Evolutionary conservation across 2,329 filamentous ascomycete species (phyloP).

Genomic region (Immersiporthe knoxdaviesiana): DNA sequence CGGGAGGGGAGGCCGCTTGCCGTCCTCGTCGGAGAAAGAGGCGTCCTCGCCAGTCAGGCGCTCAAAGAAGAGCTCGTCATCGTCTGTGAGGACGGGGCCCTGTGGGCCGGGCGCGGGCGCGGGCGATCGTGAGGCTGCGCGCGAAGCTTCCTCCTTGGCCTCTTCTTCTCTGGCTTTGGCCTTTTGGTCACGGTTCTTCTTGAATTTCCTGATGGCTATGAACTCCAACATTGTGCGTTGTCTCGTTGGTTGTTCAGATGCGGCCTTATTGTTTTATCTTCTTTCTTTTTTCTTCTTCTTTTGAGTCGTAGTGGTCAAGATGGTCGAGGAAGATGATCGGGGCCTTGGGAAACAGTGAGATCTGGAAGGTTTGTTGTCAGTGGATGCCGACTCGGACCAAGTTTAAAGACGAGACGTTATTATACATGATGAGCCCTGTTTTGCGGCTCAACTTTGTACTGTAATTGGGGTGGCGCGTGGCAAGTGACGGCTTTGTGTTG

Average conservation of each 20-base stretch:
- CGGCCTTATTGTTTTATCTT: no score
- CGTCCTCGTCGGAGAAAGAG: conserved; percentile 47
- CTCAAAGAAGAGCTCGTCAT: conserved; percentile 63
- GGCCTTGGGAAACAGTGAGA: background rate
- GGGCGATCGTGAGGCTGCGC: conserved; percentile 10
- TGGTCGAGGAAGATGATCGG: background rate
- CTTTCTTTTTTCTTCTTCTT: no score
- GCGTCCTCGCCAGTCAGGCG: conserved; percentile 50
- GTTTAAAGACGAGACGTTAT: background rate
- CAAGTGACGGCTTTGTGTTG: conserved; percentile 21
- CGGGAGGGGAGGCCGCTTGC: conserved; percentile 57
- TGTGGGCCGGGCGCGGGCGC: conserved; percentile 18
- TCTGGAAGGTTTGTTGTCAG: background rate
- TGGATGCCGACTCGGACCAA: background rate
- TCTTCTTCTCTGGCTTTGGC: conserved; percentile 54
- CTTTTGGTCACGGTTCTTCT: conserved; percentile 46
- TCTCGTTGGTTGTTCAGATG: background rate
- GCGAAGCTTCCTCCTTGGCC: conserved; percentile 35
- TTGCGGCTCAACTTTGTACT: conserved; percentile 18
- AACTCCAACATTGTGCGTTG: conserved; percentile 61
- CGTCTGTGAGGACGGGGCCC: conserved; percentile 56
- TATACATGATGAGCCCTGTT: background rate
- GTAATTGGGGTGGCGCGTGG: conserved; percentile 24
- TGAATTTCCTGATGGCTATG: conserved; percentile 64
- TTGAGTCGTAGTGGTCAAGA: no score